Evolutionary conservation across 2,329 filamentous ascomycete species (phyloP).

Genomic region (Colletotrichum gigasporum): DNA sequence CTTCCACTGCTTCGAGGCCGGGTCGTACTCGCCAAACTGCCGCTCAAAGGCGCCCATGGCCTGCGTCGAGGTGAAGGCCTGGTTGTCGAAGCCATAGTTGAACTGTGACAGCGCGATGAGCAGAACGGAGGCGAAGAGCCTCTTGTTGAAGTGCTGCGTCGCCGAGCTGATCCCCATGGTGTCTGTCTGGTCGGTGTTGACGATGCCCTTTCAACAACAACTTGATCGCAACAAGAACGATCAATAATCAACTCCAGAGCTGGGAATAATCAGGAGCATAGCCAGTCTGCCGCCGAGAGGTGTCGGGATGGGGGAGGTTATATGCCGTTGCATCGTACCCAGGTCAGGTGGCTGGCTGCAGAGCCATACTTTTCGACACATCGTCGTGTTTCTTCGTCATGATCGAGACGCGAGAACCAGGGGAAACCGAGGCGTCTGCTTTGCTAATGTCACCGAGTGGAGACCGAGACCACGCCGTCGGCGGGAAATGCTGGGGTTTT

Average conservation of each 20-base stretch:
- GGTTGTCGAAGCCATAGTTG: slow-evolving; percentile 52
- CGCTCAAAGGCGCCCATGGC: slow-evolving; percentile 47
- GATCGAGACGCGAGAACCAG: neutral
- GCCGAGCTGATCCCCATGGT: slow-evolving; percentile 7
- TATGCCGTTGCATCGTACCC: neutral
- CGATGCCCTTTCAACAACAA: neutral
- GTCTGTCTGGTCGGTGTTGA: too few species aligned
- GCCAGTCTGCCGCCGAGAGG: too few species aligned
- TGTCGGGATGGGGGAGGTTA: neutral
- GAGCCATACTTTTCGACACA: neutral
- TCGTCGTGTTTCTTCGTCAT: neutral
- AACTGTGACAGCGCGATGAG: slow-evolving; percentile 46
- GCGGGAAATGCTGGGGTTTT: neutral
- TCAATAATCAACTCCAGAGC: too few species aligned
- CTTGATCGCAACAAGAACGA: too few species aligned
- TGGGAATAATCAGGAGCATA: too few species aligned
- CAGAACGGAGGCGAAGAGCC: slow-evolving; percentile 32
- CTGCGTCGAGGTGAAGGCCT: slow-evolving; percentile 45
- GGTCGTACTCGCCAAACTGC: slow-evolving; percentile 43
- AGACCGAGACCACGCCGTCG: neutral
- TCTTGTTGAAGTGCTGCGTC: slow-evolving; percentile 20
- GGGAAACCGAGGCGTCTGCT: neutral
- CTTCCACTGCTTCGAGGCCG: slow-evolving; percentile 31
- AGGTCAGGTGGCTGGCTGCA: neutral
- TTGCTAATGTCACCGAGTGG: slow-evolving; percentile 1